Evolutionary conservation across 805 yeast genomes (phyloP).

Genomic region (Ogataea philodendri): DNA sequence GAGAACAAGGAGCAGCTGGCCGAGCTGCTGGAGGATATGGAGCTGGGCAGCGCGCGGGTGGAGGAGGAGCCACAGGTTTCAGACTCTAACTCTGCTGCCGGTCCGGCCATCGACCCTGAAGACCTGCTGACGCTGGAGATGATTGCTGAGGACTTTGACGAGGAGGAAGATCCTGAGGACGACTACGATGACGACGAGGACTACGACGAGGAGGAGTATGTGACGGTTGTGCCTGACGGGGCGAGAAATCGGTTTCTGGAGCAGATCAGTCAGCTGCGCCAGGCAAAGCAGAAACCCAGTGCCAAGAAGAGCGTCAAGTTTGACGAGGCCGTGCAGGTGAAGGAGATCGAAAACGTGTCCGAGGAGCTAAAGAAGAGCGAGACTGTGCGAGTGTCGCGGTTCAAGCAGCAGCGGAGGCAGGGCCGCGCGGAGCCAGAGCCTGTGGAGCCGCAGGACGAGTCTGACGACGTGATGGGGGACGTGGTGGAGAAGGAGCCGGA

Average conservation of each 20-base stretch:
- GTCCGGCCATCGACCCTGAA: conserved; percentile 38
- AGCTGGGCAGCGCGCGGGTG: conserved; percentile 14
- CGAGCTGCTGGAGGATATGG: conserved; percentile 37
- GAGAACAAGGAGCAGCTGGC: conserved; percentile 33
- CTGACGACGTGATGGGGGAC: conserved; percentile 20
- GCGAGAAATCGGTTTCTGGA: conserved; percentile 42
- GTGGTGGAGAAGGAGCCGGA: conserved; percentile 9
- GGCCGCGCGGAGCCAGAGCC: conserved; percentile 20
- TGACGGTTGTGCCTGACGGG: conserved; percentile 23
- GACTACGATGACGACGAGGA: conserved; percentile 15
- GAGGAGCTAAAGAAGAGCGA: conserved; percentile 39
- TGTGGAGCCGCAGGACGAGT: conserved; percentile 7
- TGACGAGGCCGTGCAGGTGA: conserved; percentile 51
- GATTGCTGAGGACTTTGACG: conserved; percentile 34
- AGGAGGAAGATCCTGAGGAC: conserved; percentile 25
- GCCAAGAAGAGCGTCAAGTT: conserved; percentile 52
- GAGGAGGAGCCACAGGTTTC: conserved; percentile 3
- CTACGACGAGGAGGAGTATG: conserved; percentile 26
- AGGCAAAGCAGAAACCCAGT: background rate
- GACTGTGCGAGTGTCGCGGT: conserved; percentile 16
- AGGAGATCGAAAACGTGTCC: conserved; percentile 58
- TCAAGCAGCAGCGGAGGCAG: conserved; percentile 24
- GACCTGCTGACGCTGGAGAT: conserved; percentile 54
- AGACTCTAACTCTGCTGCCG: background rate
- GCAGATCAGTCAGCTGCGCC: conserved; percentile 35